phyloP scores from a whole-genome alignment of 495 filamentous ascomycete genomes.

The Aspergillus campestris region DNA sequence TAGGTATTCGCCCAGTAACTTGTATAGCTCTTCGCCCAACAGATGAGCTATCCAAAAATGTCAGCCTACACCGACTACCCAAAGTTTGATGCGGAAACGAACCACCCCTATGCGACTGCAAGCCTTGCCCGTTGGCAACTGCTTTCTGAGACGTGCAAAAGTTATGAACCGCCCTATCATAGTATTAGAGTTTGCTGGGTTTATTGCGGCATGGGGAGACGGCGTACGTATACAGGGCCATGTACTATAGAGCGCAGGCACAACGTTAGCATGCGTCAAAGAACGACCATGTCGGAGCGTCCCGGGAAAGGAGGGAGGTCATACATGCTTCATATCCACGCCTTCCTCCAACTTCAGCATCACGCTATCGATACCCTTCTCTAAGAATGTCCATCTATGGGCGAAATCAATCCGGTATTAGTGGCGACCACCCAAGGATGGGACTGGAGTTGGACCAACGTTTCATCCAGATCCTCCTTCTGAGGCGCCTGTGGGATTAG shows the following conservation, averaged over 20 bases:
- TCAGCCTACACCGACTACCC: slow-evolving; percentile 1
- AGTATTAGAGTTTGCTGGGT: slow-evolving; percentile 1
- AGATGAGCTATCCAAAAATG: slow-evolving; percentile 60
- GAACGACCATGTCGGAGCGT: slow-evolving; percentile 1
- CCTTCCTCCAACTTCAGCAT: slow-evolving; percentile 88
- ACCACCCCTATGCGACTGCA: slow-evolving; percentile 72
- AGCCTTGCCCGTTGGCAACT: slow-evolving; percentile 44
- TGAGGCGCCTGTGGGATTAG: slow-evolving; percentile 47
- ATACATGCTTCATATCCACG: slow-evolving; percentile 81
- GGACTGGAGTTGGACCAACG: slow-evolving; percentile 46
- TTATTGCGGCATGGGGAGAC: no score
- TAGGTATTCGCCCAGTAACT: slow-evolving; percentile 77
- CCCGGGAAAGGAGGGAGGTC: slow-evolving; percentile 19
- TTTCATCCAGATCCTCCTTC: slow-evolving; percentile 75
- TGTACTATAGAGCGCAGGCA: slow-evolving; percentile 54
- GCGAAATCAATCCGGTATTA: not conserved
- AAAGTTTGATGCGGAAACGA: slow-evolving; percentile 15
- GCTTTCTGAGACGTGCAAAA: slow-evolving; percentile 99
- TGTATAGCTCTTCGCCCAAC: slow-evolving; percentile 93
- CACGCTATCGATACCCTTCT: slow-evolving; percentile 78
- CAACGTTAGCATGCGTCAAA: slow-evolving; percentile 3
- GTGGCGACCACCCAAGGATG: not conserved
- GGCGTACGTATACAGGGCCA: slow-evolving; percentile 89
- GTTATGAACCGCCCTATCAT: slow-evolving; percentile 80
- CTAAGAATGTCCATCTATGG: slow-evolving; percentile 77